Evolutionary conservation across 2,329 filamentous ascomycete genomes (phyloP), one percentile per base, ranked within the genome.

Genomic region (Curvularia verruculosa): DNA sequence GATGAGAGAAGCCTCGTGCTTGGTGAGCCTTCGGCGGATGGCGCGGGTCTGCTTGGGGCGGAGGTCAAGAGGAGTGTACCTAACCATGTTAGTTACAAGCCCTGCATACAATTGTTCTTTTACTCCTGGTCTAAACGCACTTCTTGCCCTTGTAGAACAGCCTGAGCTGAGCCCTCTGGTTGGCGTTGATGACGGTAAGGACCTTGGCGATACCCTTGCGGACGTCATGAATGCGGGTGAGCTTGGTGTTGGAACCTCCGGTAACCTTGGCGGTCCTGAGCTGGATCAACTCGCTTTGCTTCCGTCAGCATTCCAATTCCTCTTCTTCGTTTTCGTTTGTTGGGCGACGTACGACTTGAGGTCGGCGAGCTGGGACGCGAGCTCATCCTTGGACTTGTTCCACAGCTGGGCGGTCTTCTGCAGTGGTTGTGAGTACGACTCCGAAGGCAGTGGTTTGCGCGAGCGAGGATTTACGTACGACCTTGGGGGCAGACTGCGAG

Each of bases 91-190:
- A 75, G 71, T 65, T 44, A 50, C 21, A 28, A 36, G 37, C 46
- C 43, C 34, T 48, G 15, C 2, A 34, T 31, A 31, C 29, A 3
- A n/a, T 19, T 28, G n/a, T n/a, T 9, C 28, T n/a, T 48, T 4
- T 31, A 52, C 9, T 26, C 49, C 45, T 45, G 43, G 55, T 47
- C 46, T 53, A 36, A 49, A 75, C 73, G 67, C 65, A 75, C 87
- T 97, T 98, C 91, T 98, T 98, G 89, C 90, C 90, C 88, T 96
- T 96, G 89, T 99, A 99, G 90, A 98, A 98, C 72, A 98, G 87
- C 61, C 74, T 71, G 58, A 99, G 92, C 85, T 98, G 93, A 72
- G 92, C 86, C 81, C 96, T 90, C 87, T 99, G 95, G 88, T 96
- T 98, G 83, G 92, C 90, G 88, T 98, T 99, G 89, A 99, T 96